Conservation (phyloP, 1,284 basidiomycete species). For the Ceratobasidium sp. region DNA sequence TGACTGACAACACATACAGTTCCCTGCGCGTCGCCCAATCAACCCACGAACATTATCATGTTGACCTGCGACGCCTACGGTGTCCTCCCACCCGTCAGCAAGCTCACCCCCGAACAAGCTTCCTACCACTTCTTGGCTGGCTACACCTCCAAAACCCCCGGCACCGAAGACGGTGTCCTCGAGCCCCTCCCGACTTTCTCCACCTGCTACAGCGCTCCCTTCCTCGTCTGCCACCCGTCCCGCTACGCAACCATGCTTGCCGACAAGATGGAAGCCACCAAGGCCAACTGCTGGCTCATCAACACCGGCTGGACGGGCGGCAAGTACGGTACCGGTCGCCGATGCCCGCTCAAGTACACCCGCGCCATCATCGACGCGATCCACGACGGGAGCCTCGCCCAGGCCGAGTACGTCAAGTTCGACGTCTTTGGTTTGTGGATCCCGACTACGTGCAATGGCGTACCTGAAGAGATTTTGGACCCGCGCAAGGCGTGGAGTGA, state of each 20-base stretch:
- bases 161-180: constrained; percentile 97
- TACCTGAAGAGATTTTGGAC: constrained; percentile 91
- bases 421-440: constrained; percentile 71
- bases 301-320: constrained; percentile 99
- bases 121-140: constrained; percentile 98
- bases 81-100: constrained; percentile 96
- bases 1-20: constrained; percentile 67
- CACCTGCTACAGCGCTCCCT: constrained; percentile 98
- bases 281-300: constrained; percentile 98
- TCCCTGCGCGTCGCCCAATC: constrained; percentile 86
- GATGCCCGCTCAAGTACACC: constrained; percentile 96
- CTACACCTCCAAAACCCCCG: constrained; percentile 97
- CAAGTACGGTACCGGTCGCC: constrained; percentile 90
- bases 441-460: constrained; percentile 84
- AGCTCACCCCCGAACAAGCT: constrained; percentile 93
- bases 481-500: constrained; percentile 88
- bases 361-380: constrained; percentile 97
- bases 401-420: constrained; percentile 90
- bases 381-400: constrained; percentile 91
- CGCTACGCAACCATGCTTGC: constrained; percentile 98
- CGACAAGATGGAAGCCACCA: constrained; percentile 91
- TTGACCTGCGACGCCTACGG: constrained; percentile 98
- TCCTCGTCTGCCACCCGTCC: constrained; percentile 96
- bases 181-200: constrained; percentile 99
- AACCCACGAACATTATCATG: constrained; percentile 98